Percentiles rank a stretch among this genome's conserved stretches.
These are phyloP conservation scores for Prinsepia uniflora DNA, from an alignment of 306 rosid species.

Conservation along the genomic window DNA sequence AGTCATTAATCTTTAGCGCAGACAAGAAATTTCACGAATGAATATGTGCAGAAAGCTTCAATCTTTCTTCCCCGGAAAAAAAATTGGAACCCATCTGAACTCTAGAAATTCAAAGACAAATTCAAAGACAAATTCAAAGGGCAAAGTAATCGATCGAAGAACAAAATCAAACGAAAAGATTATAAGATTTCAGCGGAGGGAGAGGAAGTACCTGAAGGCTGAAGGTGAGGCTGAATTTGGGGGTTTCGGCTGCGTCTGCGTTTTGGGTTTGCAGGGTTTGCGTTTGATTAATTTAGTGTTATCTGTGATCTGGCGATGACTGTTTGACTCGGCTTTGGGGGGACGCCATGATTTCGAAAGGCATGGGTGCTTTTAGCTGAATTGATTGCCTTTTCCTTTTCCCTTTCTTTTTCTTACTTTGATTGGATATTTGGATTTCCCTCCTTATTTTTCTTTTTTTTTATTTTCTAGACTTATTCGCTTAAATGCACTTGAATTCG, in stretches of 20 bases:
- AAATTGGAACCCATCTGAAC: background rate
- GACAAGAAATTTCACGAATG: background rate
- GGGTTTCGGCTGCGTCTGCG: background rate
- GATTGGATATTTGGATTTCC: background rate
- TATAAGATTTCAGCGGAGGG: background rate
- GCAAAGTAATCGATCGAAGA: background rate
- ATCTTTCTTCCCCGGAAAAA: background rate
- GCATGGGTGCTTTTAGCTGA: background rate
- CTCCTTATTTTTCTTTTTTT: background rate
- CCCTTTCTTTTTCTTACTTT: background rate
- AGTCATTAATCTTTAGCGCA: background rate
- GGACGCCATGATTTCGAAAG: slow-evolving; percentile 10
- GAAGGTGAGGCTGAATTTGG: background rate
- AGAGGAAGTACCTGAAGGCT: slow-evolving; percentile 12
- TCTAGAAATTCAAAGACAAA: background rate
- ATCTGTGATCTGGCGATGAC: background rate
- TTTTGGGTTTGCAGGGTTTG: background rate
- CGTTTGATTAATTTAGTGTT: background rate
- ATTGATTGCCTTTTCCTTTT: no score
- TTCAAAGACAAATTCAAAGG: background rate
- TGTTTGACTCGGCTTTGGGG: background rate
- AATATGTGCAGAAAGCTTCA: background rate
- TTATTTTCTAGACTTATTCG: no score
- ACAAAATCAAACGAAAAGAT: background rate
- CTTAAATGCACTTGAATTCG: no score